Evolutionary conservation across 768 basidiomycete species (phyloP).

Genomic region (Macrolepiota dolichaula): DNA sequence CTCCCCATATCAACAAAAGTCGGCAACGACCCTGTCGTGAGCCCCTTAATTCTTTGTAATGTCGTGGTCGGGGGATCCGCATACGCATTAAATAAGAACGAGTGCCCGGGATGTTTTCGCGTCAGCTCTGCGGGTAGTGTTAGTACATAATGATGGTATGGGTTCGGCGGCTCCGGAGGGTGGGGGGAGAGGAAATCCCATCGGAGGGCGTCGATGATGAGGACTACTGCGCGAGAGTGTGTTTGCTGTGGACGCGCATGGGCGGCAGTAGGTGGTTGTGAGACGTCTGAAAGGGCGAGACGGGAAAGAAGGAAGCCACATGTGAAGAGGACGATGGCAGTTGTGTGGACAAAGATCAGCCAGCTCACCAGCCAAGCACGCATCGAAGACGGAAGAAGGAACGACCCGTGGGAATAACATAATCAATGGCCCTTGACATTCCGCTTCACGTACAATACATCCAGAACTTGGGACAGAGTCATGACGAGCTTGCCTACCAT

Average conservation of each 20-base stretch:
- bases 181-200: slow-evolving; percentile 88
- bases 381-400: slow-evolving; percentile 1
- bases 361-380: slow-evolving; percentile 36
- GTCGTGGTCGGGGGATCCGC: slow-evolving; percentile 96
- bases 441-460: slow-evolving; percentile 75
- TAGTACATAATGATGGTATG: slow-evolving; percentile 79
- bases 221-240: slow-evolving; percentile 75
- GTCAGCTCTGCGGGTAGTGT: slow-evolving; percentile 77
- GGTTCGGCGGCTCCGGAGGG: slow-evolving; percentile 57
- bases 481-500: slow-evolving; percentile 85
- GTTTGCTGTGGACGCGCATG: slow-evolving; percentile 54
- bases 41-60: slow-evolving; percentile 89
- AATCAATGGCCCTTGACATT: slow-evolving; percentile 17
- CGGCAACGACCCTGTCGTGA: slow-evolving; percentile 93
- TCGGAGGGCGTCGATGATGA: slow-evolving; percentile 90
- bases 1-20: slow-evolving; percentile 94
- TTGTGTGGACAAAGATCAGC: slow-evolving; percentile 65
- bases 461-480: slow-evolving; percentile 73
- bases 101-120: slow-evolving; percentile 56
- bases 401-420: not conserved
- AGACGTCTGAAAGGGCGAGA: slow-evolving; percentile 62
- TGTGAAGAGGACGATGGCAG: slow-evolving; percentile 87
- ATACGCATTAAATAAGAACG: slow-evolving; percentile 85
- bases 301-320: slow-evolving; percentile 86
- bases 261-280: slow-evolving; percentile 31